These are phyloP conservation scores for Coemansia sp. DNA, from an alignment of 192 early-diverging fungal genomes.

Conservation along the genomic window DNA sequence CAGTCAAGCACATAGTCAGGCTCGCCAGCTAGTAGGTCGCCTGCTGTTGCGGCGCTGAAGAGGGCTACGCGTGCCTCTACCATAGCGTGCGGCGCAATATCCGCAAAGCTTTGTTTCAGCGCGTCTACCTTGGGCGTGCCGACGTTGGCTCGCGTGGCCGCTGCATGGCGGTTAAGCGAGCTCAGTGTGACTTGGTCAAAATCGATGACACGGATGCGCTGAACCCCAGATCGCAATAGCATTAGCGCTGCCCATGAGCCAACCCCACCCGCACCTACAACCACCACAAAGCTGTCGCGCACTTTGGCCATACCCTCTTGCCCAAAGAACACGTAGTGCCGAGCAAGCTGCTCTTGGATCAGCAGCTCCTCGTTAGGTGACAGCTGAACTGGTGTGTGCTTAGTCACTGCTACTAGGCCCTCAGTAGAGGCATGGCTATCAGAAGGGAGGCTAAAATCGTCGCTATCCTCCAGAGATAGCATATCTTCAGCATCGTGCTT, in stretches of 20 bases:
- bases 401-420: constrained; percentile 30
- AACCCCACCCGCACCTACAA: constrained; percentile 95
- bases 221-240: constrained; percentile 87
- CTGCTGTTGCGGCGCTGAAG: constrained; percentile 71
- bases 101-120: constrained; percentile 70
- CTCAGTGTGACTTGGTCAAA: constrained; percentile 97
- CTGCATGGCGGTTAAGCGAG: constrained; percentile 92
- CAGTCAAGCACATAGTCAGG: constrained; percentile 84
- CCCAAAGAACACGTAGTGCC: constrained; percentile 89
- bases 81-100: constrained; percentile 76
- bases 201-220: constrained; percentile 86
- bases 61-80: constrained; percentile 79
- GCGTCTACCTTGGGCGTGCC: constrained; percentile 84
- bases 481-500: constrained; percentile 59
- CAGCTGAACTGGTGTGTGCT: constrained; percentile 40
- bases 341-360: constrained; percentile 80
- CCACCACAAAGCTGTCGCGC: constrained; percentile 83
- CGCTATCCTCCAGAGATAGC: constrained; percentile 19
- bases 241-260: constrained; percentile 90
- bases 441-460: background rate
- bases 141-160: constrained; percentile 87
- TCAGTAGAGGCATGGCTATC: constrained; percentile 2
- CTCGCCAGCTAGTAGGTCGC: constrained; percentile 67
- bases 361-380: constrained; percentile 64
- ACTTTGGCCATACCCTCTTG: constrained; percentile 74